Conservation (phyloP, 805 yeast genomes). For the Teunomyces stri region DNA sequence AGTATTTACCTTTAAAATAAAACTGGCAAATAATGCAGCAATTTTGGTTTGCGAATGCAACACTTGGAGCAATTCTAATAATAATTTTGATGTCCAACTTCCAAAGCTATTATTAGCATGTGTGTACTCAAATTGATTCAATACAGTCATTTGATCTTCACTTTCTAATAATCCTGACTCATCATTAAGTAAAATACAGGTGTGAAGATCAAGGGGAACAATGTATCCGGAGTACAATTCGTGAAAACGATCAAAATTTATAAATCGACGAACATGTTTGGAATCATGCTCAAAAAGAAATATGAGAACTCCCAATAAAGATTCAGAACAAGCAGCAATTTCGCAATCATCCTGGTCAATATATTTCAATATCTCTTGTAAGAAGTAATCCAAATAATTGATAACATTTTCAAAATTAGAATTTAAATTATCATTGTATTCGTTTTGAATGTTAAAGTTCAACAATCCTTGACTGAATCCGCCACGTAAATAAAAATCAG, state of each 20-base stretch:
- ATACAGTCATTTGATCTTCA: slow-evolving; percentile 12
- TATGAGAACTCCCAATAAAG: slow-evolving; percentile 40
- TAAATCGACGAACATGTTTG: slow-evolving; percentile 15
- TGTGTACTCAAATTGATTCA: slow-evolving; percentile 7
- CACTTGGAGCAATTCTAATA: slow-evolving; percentile 33
- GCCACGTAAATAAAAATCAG: slow-evolving; percentile 20
- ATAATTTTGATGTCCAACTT: slow-evolving; percentile 28
- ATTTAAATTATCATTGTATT: slow-evolving; percentile 8
- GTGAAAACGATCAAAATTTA: slow-evolving; percentile 20
- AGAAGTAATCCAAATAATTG: slow-evolving; percentile 22
- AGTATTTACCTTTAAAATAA: slow-evolving; percentile 20
- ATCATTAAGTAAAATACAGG: slow-evolving; percentile 30
- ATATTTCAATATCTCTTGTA: slow-evolving; percentile 20
- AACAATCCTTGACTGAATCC: slow-evolving; percentile 10
- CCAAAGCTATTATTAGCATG: slow-evolving; percentile 13
- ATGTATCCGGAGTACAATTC: slow-evolving; percentile 16
- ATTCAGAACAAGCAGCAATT: slow-evolving; percentile 32
- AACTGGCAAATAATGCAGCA: slow-evolving; percentile 31
- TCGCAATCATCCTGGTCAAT: slow-evolving; percentile 14
- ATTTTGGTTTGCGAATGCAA: slow-evolving; percentile 25
- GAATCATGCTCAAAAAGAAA: slow-evolving; percentile 19
- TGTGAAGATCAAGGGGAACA: slow-evolving; percentile 32
- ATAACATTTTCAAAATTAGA: slow-evolving; percentile 17
- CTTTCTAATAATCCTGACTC: slow-evolving; percentile 16
- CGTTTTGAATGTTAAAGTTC: slow-evolving; percentile 3